These are phyloP conservation scores for Solanum ossicruentum DNA, from an alignment of 257 asterid genomes.

Conservation along the genomic window DNA sequence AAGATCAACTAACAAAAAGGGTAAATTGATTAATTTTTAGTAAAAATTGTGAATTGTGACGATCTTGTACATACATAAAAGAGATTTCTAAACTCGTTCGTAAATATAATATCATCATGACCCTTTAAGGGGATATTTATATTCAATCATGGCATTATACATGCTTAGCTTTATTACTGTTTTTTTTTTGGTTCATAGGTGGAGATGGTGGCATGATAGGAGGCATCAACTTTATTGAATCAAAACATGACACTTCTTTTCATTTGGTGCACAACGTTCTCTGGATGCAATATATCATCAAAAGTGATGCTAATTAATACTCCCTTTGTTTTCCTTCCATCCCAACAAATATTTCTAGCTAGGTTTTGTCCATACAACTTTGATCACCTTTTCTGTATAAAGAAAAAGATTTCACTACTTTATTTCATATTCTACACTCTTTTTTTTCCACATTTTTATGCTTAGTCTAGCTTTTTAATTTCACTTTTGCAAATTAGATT, in stretches of 20 bases:
- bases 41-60: not conserved
- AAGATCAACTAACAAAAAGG: not conserved
- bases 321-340: not conserved
- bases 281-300: not conserved
- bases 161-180: not conserved
- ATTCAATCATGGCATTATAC: not conserved
- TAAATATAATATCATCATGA: not conserved
- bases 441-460: not conserved
- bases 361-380: not conserved
- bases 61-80: not conserved
- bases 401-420: not conserved
- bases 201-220: conserved; percentile 91
- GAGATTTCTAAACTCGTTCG: not conserved
- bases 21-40: not conserved
- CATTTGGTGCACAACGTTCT: not conserved
- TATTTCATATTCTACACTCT: not conserved
- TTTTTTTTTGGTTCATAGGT: conserved; percentile 25
- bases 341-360: not conserved
- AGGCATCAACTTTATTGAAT: conserved; percentile 65
- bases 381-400: not conserved
- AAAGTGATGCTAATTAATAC: not conserved
- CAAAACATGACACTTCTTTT: not conserved
- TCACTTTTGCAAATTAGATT: not conserved
- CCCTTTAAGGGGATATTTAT: not conserved
- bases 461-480: not conserved